Evolutionary conservation across 495 filamentous ascomycete genomes (phyloP).

Genomic region (Sporormia fimetaria): DNA sequence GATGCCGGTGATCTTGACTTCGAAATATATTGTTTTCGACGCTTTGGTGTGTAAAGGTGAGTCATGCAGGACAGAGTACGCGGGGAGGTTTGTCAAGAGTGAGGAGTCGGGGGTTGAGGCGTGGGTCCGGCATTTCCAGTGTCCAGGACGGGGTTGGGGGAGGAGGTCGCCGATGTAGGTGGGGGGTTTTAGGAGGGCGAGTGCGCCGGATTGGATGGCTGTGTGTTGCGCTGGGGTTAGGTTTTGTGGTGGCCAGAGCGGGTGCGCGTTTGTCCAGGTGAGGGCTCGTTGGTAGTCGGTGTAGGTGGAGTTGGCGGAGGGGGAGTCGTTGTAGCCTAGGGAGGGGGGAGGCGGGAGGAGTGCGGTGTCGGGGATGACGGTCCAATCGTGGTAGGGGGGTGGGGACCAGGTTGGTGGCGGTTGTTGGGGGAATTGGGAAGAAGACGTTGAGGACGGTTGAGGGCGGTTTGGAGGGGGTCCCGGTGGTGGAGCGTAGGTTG

Average conservation of each 20-base stretch:
- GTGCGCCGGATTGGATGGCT: constrained; percentile 35
- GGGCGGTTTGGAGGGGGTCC: constrained; percentile 34
- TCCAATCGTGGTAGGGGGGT: constrained; percentile 67
- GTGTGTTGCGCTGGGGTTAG: constrained; percentile 37
- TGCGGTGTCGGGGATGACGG: constrained; percentile 64
- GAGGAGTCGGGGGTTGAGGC: constrained; percentile 38
- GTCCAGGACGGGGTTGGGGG: constrained; percentile 28
- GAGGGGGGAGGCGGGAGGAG: constrained; percentile 73
- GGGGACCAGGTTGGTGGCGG: constrained; percentile 24
- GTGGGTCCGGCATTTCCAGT: constrained; percentile 38
- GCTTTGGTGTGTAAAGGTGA: constrained; percentile 50
- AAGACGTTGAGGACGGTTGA: background rate
- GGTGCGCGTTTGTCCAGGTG: constrained; percentile 54
- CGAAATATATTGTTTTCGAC: constrained; percentile 63
- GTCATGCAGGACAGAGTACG: constrained; percentile 60
- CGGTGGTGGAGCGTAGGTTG: constrained; percentile 31
- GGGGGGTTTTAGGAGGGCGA: constrained; percentile 37
- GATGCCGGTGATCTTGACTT: constrained; percentile 50
- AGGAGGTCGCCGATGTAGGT: constrained; percentile 40
- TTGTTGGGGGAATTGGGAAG: constrained; percentile 11
- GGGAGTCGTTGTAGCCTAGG: constrained; percentile 54
- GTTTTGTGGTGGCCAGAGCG: constrained; percentile 46
- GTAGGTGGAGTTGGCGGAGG: constrained; percentile 60
- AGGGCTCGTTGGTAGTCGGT: constrained; percentile 61
- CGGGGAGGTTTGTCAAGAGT: constrained; percentile 57